These are phyloP conservation scores for Chlamydomonas asymmetrica DNA, from an alignment of 139 green algal genomes.

Conservation along the genomic window DNA sequence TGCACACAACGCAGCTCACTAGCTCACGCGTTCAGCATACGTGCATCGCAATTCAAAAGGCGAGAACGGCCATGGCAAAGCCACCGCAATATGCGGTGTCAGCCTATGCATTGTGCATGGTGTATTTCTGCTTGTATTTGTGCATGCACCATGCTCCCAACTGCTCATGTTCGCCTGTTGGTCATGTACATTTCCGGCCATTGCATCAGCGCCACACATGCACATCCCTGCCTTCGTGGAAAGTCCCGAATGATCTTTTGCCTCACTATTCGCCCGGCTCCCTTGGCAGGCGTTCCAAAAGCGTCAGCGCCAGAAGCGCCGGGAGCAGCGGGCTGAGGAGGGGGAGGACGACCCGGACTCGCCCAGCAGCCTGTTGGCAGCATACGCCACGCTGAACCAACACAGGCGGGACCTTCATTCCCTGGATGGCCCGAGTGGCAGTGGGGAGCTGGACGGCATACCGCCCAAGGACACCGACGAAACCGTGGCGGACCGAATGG, in stretches of 20 bases:
- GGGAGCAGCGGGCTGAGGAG: neutral
- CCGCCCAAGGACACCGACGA: neutral
- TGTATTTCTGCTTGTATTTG: neutral
- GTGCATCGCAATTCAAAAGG: neutral
- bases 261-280: no score
- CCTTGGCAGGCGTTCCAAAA: neutral
- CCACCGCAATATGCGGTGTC: neutral
- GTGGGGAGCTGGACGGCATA: neutral
- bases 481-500: constrained; percentile 24
- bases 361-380: no score
- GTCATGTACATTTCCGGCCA: no score
- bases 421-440: neutral
- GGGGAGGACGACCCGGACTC: neutral
- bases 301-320: neutral
- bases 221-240: no score
- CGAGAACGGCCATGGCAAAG: neutral
- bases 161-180: no score
- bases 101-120: neutral
- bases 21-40: neutral
- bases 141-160: no score
- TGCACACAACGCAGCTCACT: no score
- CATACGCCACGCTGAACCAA: no score
- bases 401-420: neutral
- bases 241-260: no score
- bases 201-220: no score